These are phyloP conservation scores for Dendryphion nanum DNA, from an alignment of 2,329 filamentous ascomycete genomes.

Conservation along the genomic window DNA sequence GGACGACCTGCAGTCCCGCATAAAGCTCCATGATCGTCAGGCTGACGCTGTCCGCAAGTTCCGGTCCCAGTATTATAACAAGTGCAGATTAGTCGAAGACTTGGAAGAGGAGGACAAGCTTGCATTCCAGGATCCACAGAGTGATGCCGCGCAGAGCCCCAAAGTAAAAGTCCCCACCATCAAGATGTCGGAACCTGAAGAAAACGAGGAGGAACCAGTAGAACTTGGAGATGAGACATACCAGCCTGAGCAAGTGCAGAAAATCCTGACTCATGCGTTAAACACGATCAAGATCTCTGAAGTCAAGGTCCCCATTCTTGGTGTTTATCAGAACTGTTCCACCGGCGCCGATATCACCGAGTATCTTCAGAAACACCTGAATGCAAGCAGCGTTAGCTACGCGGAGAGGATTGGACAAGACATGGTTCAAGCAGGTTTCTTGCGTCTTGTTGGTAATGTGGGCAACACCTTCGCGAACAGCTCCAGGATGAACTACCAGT, in stretches of 20 bases:
- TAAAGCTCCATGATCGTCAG: slow-evolving; percentile 92
- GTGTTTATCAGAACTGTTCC: slow-evolving; percentile 91
- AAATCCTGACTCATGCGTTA: slow-evolving; percentile 82
- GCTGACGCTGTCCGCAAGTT: slow-evolving; percentile 88
- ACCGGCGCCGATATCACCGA: slow-evolving; percentile 91
- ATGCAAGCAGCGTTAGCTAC: slow-evolving; percentile 79
- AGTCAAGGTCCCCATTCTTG: slow-evolving; percentile 91
- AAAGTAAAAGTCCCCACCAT: slow-evolving; percentile 74
- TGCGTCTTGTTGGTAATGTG: slow-evolving; percentile 89
- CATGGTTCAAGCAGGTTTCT: slow-evolving; percentile 78
- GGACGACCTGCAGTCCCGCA: slow-evolving; percentile 84
- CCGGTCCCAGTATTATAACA: slow-evolving; percentile 97
- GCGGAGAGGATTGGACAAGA: slow-evolving; percentile 95
- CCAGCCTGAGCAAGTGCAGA: slow-evolving; percentile 82
- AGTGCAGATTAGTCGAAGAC: slow-evolving; percentile 93
- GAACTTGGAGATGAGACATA: slow-evolving; percentile 92
- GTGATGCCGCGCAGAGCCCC: slow-evolving; percentile 48
- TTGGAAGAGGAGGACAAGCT: slow-evolving; percentile 98
- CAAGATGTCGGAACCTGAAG: slow-evolving; percentile 72
- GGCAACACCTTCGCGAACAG: slow-evolving; percentile 96
- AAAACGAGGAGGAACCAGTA: slow-evolving; percentile 72
- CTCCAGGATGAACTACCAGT: slow-evolving; percentile 96
- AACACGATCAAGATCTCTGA: slow-evolving; percentile 84
- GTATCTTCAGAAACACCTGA: slow-evolving; percentile 88
- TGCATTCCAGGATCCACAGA: slow-evolving; percentile 83